Evolutionary conservation across 208 protist species (phyloP), one percentile per base, ranked within the genome.

Genomic region (Wallacemonas collosoma): DNA sequence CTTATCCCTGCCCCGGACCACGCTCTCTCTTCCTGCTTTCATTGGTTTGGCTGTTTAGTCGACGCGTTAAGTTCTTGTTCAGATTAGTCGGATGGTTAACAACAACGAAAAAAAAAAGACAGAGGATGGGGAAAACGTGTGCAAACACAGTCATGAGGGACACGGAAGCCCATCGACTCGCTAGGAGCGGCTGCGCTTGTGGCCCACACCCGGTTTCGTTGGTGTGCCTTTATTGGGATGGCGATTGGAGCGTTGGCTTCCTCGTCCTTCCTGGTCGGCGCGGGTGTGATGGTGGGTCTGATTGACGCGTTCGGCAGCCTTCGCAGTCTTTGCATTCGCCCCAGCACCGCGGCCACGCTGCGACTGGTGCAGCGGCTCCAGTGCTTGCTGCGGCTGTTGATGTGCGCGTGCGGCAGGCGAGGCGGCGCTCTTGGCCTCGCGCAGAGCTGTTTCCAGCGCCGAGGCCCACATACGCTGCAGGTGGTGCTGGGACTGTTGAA

Each of bases 391-490:
- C 26, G 26, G 26, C 26, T 26, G 26, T 26, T 26, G 26, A 26
- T 26, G 26, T 26, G 26, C 26, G 26, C 26, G 26, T 26, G 26
- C 26, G 26, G 26, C 26, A 26, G 26, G 26, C 26, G 26, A 26
- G 26, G 26, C 26, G 26, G 72, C 41, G 3, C 39, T 58, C 53
- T 68, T 65, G 65, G 38, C 44, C 5, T 65, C 61, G 36, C 43
- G 17, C 56, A 45, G 66, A 4, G 65, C 74, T 5, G 67, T 70
- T 54, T 89, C 79, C 72, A 89, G 55, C 68, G 79, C 87, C 11
- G 87, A 87, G n/a, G 81, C 71, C 84, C 87, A 92, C 57, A 67
- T 76, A 43, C 68, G 66, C 62, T 85, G 79, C 41, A 89, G 71
- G 48, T 88, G 79, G 17, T 80, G 75, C 76, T 88, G 77, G 5